Evolutionary conservation across 805 yeast species (phyloP).

Genomic region (Debaryomyces prosopidis): DNA sequence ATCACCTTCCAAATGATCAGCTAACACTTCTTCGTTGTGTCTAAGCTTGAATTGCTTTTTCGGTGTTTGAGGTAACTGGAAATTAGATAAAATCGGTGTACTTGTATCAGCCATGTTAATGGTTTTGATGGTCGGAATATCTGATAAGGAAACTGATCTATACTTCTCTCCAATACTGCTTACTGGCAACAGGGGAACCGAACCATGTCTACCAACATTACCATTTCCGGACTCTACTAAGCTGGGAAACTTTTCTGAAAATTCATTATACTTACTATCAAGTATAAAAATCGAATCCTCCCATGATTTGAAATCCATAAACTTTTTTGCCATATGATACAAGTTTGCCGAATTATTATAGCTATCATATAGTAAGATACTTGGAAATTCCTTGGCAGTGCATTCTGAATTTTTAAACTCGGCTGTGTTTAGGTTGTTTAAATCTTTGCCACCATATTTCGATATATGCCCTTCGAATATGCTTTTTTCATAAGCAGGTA

Average conservation of each 20-base stretch:
- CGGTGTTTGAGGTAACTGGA: conserved; percentile 48
- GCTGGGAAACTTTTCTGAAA: conserved; percentile 21
- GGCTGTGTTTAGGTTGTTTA: not conserved
- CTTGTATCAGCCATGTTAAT: not conserved
- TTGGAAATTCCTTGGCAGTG: conserved; percentile 12
- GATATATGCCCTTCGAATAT: conserved; percentile 38
- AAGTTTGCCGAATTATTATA: conserved; percentile 38
- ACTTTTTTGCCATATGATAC: conserved; percentile 49
- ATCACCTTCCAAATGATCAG: conserved; percentile 7
- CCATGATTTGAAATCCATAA: conserved; percentile 26
- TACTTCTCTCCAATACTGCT: conserved; percentile 2
- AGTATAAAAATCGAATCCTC: conserved; percentile 33
- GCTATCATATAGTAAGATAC: conserved; percentile 49
- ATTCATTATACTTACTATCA: conserved; percentile 40
- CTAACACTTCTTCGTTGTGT: conserved; percentile 52
- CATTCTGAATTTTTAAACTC: not conserved
- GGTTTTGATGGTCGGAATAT: conserved; percentile 12
- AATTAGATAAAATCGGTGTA: conserved; percentile 50
- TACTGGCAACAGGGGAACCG: not conserved
- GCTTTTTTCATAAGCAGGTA: conserved; percentile 52
- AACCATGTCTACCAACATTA: not conserved
- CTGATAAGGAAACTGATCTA: conserved; percentile 18
- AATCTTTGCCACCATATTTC: not conserved
- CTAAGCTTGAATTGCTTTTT: conserved; percentile 41
- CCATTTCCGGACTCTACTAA: conserved; percentile 21